phyloP scores from a whole-genome alignment of 2,329 filamentous ascomycete genomes.

The Elsinoe necatrix region DNA sequence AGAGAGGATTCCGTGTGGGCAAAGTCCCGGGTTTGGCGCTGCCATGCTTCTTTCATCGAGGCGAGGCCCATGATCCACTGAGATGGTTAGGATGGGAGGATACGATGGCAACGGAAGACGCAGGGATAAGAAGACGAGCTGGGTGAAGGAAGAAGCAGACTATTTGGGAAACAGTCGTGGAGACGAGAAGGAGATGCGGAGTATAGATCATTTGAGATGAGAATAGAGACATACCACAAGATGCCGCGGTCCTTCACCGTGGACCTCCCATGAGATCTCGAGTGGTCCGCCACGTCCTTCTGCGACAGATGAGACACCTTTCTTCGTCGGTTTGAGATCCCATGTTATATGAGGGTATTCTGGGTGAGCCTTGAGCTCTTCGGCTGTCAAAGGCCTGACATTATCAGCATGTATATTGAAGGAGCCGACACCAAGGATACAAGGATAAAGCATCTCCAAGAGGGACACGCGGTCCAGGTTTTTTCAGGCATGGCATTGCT shows the following conservation, averaged over 20 bases:
- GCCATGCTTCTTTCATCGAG: constrained; percentile 61
- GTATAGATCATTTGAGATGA: background rate
- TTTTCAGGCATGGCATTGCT: no score
- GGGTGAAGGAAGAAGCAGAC: background rate
- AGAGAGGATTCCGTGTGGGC: constrained; percentile 59
- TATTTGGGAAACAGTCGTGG: background rate
- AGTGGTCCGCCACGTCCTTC: constrained; percentile 64
- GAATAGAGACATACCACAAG: constrained; percentile 53
- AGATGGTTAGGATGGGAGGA: background rate
- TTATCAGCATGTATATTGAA: background rate
- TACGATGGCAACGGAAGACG: no score
- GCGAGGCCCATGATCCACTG: constrained; percentile 78
- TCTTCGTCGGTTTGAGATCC: constrained; percentile 57
- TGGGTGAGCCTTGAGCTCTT: constrained; percentile 55
- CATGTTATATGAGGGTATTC: constrained; percentile 60
- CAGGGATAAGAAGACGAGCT: no score
- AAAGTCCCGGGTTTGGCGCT: constrained; percentile 75
- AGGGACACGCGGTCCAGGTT: no score
- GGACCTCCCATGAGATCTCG: constrained; percentile 69
- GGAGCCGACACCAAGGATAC: background rate
- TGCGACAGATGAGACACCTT: constrained; percentile 58
- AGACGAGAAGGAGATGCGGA: background rate
- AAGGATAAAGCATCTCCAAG: background rate
- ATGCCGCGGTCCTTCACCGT: constrained; percentile 64
- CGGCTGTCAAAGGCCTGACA: constrained; percentile 38